Evolutionary conservation across 257 asterid species (phyloP).

Genomic region (Euphrasia confusa): DNA sequence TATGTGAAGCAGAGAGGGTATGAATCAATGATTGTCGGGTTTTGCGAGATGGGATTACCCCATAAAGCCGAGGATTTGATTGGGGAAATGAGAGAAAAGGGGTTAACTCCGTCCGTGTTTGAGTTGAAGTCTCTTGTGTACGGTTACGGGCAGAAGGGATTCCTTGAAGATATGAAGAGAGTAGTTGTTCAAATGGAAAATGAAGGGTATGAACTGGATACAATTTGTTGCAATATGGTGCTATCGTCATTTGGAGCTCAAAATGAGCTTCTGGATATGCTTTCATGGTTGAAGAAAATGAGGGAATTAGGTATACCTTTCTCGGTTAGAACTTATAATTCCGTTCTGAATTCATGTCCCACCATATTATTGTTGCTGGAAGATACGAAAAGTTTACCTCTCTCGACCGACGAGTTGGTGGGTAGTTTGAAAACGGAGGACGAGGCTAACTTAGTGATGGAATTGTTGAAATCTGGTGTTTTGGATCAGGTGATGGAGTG

Average conservation of each 20-base stretch:
- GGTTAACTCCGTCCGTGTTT: slow-evolving; percentile 52
- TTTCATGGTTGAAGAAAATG: slow-evolving; percentile 56
- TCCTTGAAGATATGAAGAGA: slow-evolving; percentile 71
- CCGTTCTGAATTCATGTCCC: slow-evolving; percentile 71
- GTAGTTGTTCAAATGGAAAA: slow-evolving; percentile 39
- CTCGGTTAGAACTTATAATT: slow-evolving; percentile 67
- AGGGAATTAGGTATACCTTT: slow-evolving; percentile 36
- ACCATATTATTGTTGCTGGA: slow-evolving; percentile 37
- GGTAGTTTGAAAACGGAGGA: slow-evolving; percentile 29
- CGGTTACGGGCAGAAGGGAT: slow-evolving; percentile 72
- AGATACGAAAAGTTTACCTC: slow-evolving; percentile 48
- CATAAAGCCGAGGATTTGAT: slow-evolving; percentile 55
- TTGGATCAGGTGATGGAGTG: slow-evolving; percentile 53
- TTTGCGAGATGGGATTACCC: slow-evolving; percentile 61
- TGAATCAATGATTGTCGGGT: slow-evolving; percentile 52
- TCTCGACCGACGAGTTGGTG: slow-evolving; percentile 46
- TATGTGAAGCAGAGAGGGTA: slow-evolving; percentile 59
- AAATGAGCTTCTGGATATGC: slow-evolving; percentile 48
- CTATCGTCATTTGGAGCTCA: slow-evolving; percentile 69
- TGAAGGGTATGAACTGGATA: slow-evolving; percentile 63
- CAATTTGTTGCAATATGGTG: slow-evolving; percentile 72
- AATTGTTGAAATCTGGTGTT: slow-evolving; percentile 43
- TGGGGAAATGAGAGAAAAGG: slow-evolving; percentile 56
- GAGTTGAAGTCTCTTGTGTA: slow-evolving; percentile 55
- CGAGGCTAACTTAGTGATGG: slow-evolving; percentile 51